These are phyloP conservation scores for Candida stauntonica DNA, from an alignment of 805 yeast species.

Conservation along the genomic window DNA sequence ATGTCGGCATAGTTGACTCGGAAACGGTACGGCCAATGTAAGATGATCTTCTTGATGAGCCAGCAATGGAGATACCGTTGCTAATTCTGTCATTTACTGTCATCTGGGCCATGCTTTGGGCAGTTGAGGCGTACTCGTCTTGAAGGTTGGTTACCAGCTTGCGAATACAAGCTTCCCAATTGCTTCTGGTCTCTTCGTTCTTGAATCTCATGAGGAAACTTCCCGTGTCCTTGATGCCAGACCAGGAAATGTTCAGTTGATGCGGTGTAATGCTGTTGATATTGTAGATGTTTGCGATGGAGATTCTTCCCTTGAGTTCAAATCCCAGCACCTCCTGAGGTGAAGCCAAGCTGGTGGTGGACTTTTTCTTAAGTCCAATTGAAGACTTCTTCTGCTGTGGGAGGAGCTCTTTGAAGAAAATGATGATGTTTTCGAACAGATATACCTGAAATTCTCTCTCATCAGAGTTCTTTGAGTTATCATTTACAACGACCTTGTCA, in stretches of 20 bases:
- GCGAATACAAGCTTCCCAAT: slow-evolving; percentile 73
- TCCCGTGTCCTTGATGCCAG: slow-evolving; percentile 84
- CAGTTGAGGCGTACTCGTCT: slow-evolving; percentile 21
- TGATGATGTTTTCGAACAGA: slow-evolving; percentile 68
- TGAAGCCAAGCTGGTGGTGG: slow-evolving; percentile 24
- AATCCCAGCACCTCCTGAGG: slow-evolving; percentile 33
- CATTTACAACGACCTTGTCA: slow-evolving; percentile 66
- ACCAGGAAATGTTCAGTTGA: slow-evolving; percentile 67
- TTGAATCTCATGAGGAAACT: slow-evolving; percentile 77
- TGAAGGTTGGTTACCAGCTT: slow-evolving; percentile 34
- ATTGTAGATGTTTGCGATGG: slow-evolving; percentile 59
- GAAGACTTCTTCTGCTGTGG: slow-evolving; percentile 45
- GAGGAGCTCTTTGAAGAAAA: slow-evolving; percentile 57
- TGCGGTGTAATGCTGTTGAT: slow-evolving; percentile 46
- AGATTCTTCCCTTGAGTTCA: slow-evolving; percentile 78
- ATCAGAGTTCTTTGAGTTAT: slow-evolving; percentile 44
- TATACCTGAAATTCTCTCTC: slow-evolving; percentile 90
- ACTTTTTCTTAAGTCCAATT: slow-evolving; percentile 37
- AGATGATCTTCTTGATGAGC: slow-evolving; percentile 24
- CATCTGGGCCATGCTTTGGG: slow-evolving; percentile 16
- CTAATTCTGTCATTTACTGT: slow-evolving; percentile 25
- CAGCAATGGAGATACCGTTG: slow-evolving; percentile 24
- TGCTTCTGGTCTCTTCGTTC: slow-evolving; percentile 76
- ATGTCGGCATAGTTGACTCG: slow-evolving; percentile 15
- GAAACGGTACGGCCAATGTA: slow-evolving; percentile 23